Base-by-base conservation (phyloP, 768 basidiomycete genomes). In the Coprinopsis strossmayeri region DNA sequence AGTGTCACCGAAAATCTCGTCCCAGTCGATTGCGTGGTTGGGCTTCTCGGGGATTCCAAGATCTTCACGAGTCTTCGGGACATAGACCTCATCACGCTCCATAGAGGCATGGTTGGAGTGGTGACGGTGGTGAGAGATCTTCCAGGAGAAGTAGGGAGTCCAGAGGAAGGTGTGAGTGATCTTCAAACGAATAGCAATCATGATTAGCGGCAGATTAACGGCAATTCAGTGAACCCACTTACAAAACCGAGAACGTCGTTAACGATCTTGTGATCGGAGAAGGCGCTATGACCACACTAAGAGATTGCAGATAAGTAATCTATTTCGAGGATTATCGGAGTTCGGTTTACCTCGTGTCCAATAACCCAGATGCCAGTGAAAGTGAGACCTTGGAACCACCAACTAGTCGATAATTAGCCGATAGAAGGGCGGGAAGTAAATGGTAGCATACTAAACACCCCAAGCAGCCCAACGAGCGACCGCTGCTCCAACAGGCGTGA, bases 311-410 rank as follows among this genome's bases (percentile, higher is more conserved):
- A 21, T 46, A 20, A 48, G 47, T 25, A 44, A 18, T n/a, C 21
- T 7, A 23, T 17, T 39, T 21, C 35, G 45, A 28, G 34, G 35
- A 35, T 38, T 18, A 27, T 24, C 11, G 38, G 3, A 45, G 42
- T 45, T 7, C 17, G n/a, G n/a, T 30, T 26, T 46, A 75, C 76
- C 61, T 80, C 78, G 51, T 80, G 78, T 17, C 78, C 78, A 37
- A 80, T 77, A 25, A 79, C 76, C 77, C 77, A 80, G 32, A 79
- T 68, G 5, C 77, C 78, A 3, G 77, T 77, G 50, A 79, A 73
- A 27, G 76, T 71, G 17, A 79, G 67, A 13, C 77, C 77, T 59
- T 80, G 78, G 57, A 78, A 77, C 78, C 77, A 80, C 76, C 78
- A 80, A 55, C 76, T 78, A 47, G 20, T 23, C 21, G 17, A 46